Conservation (phyloP, 768 basidiomycete species). For the Agrocybe praecox region DNA sequence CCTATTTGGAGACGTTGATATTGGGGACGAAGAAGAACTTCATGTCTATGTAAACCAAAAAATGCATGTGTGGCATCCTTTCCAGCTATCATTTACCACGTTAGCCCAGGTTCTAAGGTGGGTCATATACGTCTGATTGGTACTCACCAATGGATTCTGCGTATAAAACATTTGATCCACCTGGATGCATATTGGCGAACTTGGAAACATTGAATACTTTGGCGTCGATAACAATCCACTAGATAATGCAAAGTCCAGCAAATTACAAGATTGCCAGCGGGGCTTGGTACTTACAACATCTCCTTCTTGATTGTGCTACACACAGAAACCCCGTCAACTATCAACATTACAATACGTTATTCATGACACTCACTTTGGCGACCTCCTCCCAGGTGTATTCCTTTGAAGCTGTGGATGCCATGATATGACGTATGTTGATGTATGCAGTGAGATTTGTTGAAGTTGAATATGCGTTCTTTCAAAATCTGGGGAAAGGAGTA, state of each 20-base stretch:
- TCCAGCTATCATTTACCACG: conserved; percentile 49
- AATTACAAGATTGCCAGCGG: not conserved
- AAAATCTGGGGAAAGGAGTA: too few species aligned
- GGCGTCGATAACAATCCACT: conserved; percentile 85
- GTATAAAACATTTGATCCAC: conserved; percentile 76
- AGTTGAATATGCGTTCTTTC: too few species aligned
- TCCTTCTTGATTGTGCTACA: conserved; percentile 84
- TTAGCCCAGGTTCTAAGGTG: not conserved
- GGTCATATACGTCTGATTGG: not conserved
- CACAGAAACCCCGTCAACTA: not conserved
- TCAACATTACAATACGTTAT: not conserved
- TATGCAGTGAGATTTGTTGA: not conserved
- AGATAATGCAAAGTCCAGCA: not conserved
- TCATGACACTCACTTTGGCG: conserved; percentile 49
- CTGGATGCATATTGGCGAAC: conserved; percentile 84
- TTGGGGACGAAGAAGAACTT: conserved; percentile 32
- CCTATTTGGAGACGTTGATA: conserved; percentile 34
- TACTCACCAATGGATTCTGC: conserved; percentile 64
- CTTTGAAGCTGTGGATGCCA: conserved; percentile 28
- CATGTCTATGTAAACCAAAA: conserved; percentile 34
- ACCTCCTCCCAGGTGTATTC: conserved; percentile 64
- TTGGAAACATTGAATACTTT: conserved; percentile 82
- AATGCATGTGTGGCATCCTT: conserved; percentile 51
- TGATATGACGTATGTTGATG: too few species aligned
- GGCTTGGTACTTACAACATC: conserved; percentile 59